Percentiles rank a stretch among this genome's conserved stretches.
Evolutionary conservation across 768 basidiomycete genomes (phyloP).

Genomic region (Trametes villosa): DNA sequence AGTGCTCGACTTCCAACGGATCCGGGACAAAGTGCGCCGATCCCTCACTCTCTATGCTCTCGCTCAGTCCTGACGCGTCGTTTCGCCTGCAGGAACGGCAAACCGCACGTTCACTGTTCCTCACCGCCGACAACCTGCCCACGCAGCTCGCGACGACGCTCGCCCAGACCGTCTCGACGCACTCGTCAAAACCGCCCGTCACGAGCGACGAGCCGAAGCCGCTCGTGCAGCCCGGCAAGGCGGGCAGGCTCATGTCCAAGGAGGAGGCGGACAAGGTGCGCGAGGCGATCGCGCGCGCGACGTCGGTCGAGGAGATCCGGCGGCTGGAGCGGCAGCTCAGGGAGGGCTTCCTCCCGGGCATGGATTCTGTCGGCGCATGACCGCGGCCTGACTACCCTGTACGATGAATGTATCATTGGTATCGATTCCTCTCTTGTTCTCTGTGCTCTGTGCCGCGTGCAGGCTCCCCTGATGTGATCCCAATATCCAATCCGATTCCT

Average conservation of each 20-base stretch:
- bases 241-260: constrained; percentile 87
- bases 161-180: constrained; percentile 71
- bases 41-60: neutral
- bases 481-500: constrained; percentile 14
- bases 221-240: constrained; percentile 59
- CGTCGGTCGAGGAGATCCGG: constrained; percentile 87
- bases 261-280: constrained; percentile 89
- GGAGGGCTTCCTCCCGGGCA: constrained; percentile 82
- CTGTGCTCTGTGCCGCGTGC: no score
- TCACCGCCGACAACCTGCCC: constrained; percentile 76
- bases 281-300: constrained; percentile 88
- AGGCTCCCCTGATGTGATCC: no score
- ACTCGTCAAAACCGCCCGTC: constrained; percentile 61
- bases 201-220: constrained; percentile 82
- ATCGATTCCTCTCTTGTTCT: constrained; percentile 38
- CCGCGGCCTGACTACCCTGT: neutral
- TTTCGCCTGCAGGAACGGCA: constrained; percentile 69
- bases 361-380: constrained; percentile 81
- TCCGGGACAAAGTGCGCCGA: constrained; percentile 85
- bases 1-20: constrained; percentile 94
- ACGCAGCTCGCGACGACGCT: constrained; percentile 82
- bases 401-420: constrained; percentile 29
- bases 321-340: constrained; percentile 79
- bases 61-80: neutral
- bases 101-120: constrained; percentile 73